A percentile compares a stretch with the other conserved stretches of the same genome.
Evolutionary conservation across 768 basidiomycete genomes (phyloP).

Genomic region (Suillus decipiens): DNA sequence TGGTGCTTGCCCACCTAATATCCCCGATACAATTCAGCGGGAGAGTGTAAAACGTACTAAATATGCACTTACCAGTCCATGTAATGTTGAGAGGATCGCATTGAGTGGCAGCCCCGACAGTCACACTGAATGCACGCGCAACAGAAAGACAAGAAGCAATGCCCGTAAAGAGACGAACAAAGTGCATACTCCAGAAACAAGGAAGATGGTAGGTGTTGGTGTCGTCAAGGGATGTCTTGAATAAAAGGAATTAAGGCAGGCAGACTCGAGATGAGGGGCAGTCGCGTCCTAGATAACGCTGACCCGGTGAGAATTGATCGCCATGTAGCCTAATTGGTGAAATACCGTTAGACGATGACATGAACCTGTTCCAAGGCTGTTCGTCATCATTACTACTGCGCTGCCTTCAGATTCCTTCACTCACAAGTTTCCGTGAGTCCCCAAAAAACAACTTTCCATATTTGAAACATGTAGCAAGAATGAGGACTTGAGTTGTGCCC

Average conservation of each 20-base stretch:
- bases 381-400: background rate
- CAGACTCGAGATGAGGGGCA: background rate
- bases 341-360: background rate
- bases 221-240: background rate
- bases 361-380: background rate
- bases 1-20: slow-evolving; percentile 58
- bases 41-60: background rate
- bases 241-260: background rate
- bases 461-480: background rate
- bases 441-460: background rate
- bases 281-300: background rate
- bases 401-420: background rate
- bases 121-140: slow-evolving; percentile 45
- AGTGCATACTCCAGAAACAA: slow-evolving; percentile 27
- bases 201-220: slow-evolving; percentile 5
- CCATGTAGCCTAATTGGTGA: background rate
- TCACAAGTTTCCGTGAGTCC: background rate
- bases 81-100: slow-evolving; percentile 61
- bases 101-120: slow-evolving; percentile 51
- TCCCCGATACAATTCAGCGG: background rate
- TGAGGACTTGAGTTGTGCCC: background rate
- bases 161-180: slow-evolving; percentile 21
- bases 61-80: slow-evolving; percentile 55
- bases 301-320: background rate
- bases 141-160: slow-evolving; percentile 23